phyloP scores from a whole-genome alignment of 306 rosid genomes.

The Trichosanthes cucumerina region DNA sequence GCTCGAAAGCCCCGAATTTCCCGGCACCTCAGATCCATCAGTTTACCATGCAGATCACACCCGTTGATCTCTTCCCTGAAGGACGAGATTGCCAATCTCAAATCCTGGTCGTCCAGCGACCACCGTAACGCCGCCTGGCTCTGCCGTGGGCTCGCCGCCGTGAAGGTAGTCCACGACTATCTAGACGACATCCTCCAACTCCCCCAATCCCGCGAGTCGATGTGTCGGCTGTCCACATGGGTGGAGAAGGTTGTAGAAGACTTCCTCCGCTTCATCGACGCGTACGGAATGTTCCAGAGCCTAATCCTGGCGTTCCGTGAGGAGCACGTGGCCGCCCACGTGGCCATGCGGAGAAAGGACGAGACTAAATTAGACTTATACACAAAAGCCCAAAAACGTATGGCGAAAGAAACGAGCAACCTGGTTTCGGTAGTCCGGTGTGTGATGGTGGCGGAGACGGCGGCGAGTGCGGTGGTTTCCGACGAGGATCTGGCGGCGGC shows the following conservation, averaged over 20 bases:
- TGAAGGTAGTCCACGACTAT: constrained; percentile 43
- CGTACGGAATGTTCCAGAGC: constrained; percentile 62
- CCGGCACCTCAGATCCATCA: constrained; percentile 64
- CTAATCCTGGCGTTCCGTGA: constrained; percentile 34
- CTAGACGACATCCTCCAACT: constrained; percentile 61
- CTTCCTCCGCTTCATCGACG: constrained; percentile 58
- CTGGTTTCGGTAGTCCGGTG: constrained; percentile 32
- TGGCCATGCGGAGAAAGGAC: constrained; percentile 51
- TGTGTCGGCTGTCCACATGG: constrained; percentile 35
- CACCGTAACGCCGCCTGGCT: constrained; percentile 32
- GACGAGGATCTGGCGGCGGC: constrained; percentile 42
- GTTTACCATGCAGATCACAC: constrained; percentile 86
- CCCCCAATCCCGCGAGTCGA: constrained; percentile 60
- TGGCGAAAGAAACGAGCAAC: constrained; percentile 35
- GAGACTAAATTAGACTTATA: constrained; percentile 24
- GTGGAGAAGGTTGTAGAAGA: constrained; percentile 64
- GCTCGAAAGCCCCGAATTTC: constrained; percentile 35
- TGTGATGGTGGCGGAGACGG: not conserved
- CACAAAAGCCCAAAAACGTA: constrained; percentile 31
- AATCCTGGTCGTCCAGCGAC: constrained; percentile 26
- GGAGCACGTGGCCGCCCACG: constrained; percentile 51
- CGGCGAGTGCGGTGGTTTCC: constrained; percentile 3
- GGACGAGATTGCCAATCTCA: constrained; percentile 35
- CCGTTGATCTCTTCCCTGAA: constrained; percentile 60
- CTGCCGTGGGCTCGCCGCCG: constrained; percentile 35